Percentiles rank a stretch among this genome's conserved stretches.
Conservation (phyloP, 2,329 filamentous ascomycete genomes). For the Aschersonia sp. region DNA sequence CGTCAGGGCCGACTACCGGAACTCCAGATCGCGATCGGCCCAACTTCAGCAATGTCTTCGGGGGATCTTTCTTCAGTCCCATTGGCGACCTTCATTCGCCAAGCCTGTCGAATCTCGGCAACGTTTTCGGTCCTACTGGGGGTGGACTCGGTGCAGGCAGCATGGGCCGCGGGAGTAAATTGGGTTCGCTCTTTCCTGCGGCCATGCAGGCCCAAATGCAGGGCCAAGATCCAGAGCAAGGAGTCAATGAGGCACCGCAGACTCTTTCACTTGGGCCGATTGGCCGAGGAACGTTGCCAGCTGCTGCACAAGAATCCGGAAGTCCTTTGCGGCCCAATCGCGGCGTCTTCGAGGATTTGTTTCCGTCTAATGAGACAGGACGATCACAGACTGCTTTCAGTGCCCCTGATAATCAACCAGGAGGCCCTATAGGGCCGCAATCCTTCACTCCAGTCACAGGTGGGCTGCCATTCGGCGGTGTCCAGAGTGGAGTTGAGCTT, state of each 20-base stretch:
- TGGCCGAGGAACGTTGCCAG: constrained; percentile 43
- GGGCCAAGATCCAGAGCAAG: constrained; percentile 49
- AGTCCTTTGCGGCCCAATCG: constrained; percentile 42
- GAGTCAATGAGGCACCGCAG: constrained; percentile 40
- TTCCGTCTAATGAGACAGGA: constrained; percentile 21
- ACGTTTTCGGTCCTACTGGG: constrained; percentile 52
- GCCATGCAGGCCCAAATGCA: constrained; percentile 91
- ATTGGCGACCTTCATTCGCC: constrained; percentile 69
- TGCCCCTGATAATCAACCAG: constrained; percentile 20
- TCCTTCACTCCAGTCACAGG: constrained; percentile 21
- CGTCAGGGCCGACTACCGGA: constrained; percentile 41
- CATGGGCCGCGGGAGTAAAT: constrained; percentile 63
- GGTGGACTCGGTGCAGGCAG: constrained; percentile 45
- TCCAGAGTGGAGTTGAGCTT: constrained; percentile 26
- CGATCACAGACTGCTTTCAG: constrained; percentile 21
- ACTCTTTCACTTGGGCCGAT: constrained; percentile 51
- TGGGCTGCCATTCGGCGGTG: constrained; percentile 20
- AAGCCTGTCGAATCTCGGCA: constrained; percentile 49
- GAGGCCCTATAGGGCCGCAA: constrained; percentile 16
- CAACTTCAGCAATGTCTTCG: constrained; percentile 47
- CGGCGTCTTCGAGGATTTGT: constrained; percentile 41
- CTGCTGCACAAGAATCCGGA: constrained; percentile 40
- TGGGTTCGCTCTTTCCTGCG: constrained; percentile 74
- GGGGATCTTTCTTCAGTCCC: constrained; percentile 65
- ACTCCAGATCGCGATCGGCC: constrained; percentile 53